Conservation (phyloP, 805 yeast species). For the Kuraishia piskuri region DNA sequence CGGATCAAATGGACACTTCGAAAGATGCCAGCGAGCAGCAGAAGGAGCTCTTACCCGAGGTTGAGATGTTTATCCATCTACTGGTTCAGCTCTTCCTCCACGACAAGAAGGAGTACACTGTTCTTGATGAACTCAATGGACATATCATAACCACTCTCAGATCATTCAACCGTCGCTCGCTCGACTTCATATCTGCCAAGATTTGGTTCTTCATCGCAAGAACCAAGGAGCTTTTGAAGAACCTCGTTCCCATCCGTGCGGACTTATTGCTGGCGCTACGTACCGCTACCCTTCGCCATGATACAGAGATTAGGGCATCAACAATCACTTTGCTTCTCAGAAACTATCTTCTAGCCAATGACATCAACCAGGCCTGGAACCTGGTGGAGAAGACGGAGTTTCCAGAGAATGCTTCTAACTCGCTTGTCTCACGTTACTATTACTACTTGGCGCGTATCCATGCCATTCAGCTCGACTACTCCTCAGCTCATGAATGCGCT, state of each 20-base stretch:
- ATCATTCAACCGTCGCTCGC: conserved; percentile 66
- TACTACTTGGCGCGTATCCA: conserved; percentile 86
- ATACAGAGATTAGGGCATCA: conserved; percentile 83
- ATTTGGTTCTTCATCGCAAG: conserved; percentile 88
- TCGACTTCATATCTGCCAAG: conserved; percentile 83
- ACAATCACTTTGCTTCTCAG: conserved; percentile 80
- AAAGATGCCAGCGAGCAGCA: conserved; percentile 13
- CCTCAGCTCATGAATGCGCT: conserved; percentile 81
- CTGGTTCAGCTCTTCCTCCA: conserved; percentile 69
- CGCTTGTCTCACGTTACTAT: conserved; percentile 85
- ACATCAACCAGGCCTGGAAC: conserved; percentile 80
- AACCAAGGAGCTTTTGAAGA: conserved; percentile 55
- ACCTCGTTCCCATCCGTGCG: conserved; percentile 54
- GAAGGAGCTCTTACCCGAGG: conserved; percentile 58
- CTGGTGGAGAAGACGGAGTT: conserved; percentile 84
- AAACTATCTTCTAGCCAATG: conserved; percentile 68
- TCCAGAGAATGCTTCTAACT: conserved; percentile 77
- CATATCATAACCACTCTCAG: conserved; percentile 45
- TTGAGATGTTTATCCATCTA: conserved; percentile 71
- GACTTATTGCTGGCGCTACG: conserved; percentile 68
- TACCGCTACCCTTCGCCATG: conserved; percentile 87
- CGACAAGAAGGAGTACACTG: conserved; percentile 44
- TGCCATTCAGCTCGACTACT: conserved; percentile 88
- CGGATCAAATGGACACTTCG: conserved; percentile 22
- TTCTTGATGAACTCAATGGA: conserved; percentile 45